Evolutionary conservation across 495 filamentous ascomycete species (phyloP).

Genomic region (Cercophora sp.): DNA sequence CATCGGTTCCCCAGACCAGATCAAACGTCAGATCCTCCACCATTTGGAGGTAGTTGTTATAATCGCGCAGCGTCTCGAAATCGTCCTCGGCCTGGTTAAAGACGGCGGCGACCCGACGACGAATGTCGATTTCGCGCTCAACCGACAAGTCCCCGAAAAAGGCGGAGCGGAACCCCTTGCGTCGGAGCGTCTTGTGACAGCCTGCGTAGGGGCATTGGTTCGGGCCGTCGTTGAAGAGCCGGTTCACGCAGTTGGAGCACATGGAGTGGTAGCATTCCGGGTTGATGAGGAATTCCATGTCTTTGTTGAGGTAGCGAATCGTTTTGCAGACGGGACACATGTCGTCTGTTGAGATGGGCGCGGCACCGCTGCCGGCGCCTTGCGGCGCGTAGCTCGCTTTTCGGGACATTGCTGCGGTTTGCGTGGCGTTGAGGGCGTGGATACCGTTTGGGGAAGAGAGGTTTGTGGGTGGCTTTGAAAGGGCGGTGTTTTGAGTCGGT

Average conservation of each 20-base stretch:
- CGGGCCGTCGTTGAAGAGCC: slow-evolving; percentile 87
- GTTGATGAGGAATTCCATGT: slow-evolving; percentile 92
- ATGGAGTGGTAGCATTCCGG: slow-evolving; percentile 99
- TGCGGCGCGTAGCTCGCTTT: slow-evolving; percentile 11
- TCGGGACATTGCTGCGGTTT: slow-evolving; percentile 21
- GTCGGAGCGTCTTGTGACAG: slow-evolving; percentile 80
- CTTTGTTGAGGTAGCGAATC: slow-evolving; percentile 85
- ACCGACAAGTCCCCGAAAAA: slow-evolving; percentile 88
- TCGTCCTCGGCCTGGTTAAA: slow-evolving; percentile 90
- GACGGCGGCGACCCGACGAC: slow-evolving; percentile 70
- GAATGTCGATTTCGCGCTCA: slow-evolving; percentile 92
- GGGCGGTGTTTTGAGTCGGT: too few relatives aligned
- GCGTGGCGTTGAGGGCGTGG: too few relatives aligned
- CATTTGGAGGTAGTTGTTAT: slow-evolving; percentile 91
- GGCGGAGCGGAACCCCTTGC: slow-evolving; percentile 74
- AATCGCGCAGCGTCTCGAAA: slow-evolving; percentile 74
- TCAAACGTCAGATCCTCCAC: slow-evolving; percentile 90
- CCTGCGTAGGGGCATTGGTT: slow-evolving; percentile 85
- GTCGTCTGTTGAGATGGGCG: slow-evolving; percentile 46
- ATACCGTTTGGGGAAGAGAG: too few relatives aligned
- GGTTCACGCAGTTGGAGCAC: slow-evolving; percentile 91
- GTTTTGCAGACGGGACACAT: slow-evolving; percentile 97
- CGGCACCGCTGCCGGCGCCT: slow-evolving; percentile 2
- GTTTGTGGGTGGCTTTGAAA: too few relatives aligned
- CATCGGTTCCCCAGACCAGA: slow-evolving; percentile 67